Conservation (phyloP, 805 yeast genomes). For the Kuraishia molischiana region DNA sequence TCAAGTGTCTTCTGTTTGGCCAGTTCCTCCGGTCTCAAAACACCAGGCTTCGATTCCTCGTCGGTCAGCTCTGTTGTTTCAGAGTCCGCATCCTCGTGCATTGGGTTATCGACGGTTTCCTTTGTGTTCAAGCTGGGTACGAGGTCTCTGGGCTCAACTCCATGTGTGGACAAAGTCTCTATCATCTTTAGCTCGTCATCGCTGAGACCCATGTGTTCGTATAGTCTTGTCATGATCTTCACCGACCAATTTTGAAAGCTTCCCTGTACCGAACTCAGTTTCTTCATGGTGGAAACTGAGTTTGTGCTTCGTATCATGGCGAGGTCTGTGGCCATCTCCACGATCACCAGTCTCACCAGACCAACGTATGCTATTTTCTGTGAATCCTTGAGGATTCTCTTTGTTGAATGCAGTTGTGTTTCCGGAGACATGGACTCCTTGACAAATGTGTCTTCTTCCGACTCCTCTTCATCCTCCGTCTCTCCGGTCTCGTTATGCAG, state of each 20-base stretch:
- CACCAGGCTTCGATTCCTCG: slow-evolving; percentile 8
- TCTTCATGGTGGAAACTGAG: slow-evolving; percentile 42
- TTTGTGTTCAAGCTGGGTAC: slow-evolving; percentile 48
- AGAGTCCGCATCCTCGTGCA: slow-evolving; percentile 15
- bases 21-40: slow-evolving; percentile 21
- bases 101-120: slow-evolving; percentile 42
- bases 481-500: slow-evolving; percentile 12
- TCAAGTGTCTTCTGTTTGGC: slow-evolving; percentile 30
- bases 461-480: slow-evolving; percentile 13
- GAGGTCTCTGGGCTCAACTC: slow-evolving; percentile 66
- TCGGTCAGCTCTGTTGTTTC: slow-evolving; percentile 5
- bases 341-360: slow-evolving; percentile 61
- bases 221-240: slow-evolving; percentile 58
- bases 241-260: slow-evolving; percentile 81
- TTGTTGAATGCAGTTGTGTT: slow-evolving; percentile 73
- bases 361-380: slow-evolving; percentile 93
- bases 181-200: slow-evolving; percentile 83
- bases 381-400: slow-evolving; percentile 66
- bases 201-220: slow-evolving; percentile 68
- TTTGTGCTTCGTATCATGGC: slow-evolving; percentile 50
- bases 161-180: slow-evolving; percentile 76
- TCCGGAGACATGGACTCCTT: slow-evolving; percentile 33
- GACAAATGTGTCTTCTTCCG: slow-evolving; percentile 15
- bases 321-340: slow-evolving; percentile 74
- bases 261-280: slow-evolving; percentile 59